Evolutionary conservation across 164 flowering plant species (phyloP).

Genomic region (Tinospora cordifolia): DNA sequence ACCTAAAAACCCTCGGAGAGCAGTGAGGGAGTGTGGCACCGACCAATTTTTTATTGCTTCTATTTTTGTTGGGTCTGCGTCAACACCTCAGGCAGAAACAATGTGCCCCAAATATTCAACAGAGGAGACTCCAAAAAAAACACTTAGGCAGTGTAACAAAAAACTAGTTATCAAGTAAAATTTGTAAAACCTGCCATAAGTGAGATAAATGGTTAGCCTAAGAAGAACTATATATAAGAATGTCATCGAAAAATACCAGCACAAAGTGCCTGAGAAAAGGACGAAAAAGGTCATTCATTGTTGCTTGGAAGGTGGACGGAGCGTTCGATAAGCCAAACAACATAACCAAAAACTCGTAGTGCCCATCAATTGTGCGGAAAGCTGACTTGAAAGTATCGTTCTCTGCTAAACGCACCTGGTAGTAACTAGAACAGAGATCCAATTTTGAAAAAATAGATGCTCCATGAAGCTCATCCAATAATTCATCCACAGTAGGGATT

Average conservation of each 20-base stretch:
- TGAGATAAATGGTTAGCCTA: neutral
- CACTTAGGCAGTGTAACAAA: neutral
- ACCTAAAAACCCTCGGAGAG: slow-evolving; percentile 3
- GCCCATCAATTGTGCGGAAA: slow-evolving; percentile 1
- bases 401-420: neutral
- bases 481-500: too few relatives aligned
- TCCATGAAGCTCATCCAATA: neutral
- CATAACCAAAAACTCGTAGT: too few relatives aligned
- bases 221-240: neutral
- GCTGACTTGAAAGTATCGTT: neutral
- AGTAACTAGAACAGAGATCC: neutral
- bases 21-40: too few relatives aligned
- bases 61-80: neutral
- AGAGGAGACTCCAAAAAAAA: neutral
- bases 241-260: too few relatives aligned
- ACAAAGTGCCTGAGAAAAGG: neutral
- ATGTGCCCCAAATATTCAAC: neutral
- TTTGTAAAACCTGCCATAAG: neutral
- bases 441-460: neutral
- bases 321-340: too few relatives aligned
- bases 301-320: neutral
- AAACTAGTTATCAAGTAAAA: neutral
- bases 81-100: neutral
- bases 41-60: too few relatives aligned
- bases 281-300: slow-evolving; percentile 4